Conservation (phyloP, 75 land plant species). For the Selaginella tamariscina region DNA sequence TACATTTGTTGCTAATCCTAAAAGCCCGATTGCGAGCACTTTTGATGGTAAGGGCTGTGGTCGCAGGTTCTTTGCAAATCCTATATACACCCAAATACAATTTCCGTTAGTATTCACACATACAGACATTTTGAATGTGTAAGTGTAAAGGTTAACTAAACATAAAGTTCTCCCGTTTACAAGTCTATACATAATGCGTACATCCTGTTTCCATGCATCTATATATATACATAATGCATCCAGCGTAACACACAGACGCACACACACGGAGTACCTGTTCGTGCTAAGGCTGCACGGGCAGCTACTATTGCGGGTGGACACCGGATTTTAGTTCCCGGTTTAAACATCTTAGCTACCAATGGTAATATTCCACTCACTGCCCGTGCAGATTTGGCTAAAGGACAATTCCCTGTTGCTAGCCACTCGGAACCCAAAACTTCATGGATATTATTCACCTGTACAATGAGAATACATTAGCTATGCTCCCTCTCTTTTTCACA, state of each 20-base stretch:
- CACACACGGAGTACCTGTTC: no score
- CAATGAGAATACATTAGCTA: no score
- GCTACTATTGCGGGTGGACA: slow-evolving; percentile 92
- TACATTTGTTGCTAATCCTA: slow-evolving; percentile 91
- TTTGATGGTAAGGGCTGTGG: slow-evolving; percentile 79
- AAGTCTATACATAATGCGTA: no score
- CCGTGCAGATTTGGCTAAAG: slow-evolving; percentile 84
- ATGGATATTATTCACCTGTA: slow-evolving; percentile 31
- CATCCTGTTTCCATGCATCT: no score
- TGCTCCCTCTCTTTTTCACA: no score
- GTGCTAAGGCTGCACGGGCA: slow-evolving; percentile 77
- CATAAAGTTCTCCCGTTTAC: no score
- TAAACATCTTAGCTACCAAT: slow-evolving; percentile 59
- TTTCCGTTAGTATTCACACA: no score
- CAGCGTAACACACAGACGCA: no score
- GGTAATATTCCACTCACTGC: slow-evolving; percentile 81
- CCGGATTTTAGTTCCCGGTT: slow-evolving; percentile 54
- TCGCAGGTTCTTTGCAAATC: slow-evolving; percentile 62
- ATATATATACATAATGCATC: no score
- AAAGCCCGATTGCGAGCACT: slow-evolving; percentile 58
- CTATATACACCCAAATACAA: no score
- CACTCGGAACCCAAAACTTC: slow-evolving; percentile 80
- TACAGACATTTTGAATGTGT: no score
- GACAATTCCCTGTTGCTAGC: slow-evolving; percentile 87
- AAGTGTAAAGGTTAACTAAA: no score